Conservation (phyloP, 164 flowering plant genomes). For the Magnolia changhungtana region DNA sequence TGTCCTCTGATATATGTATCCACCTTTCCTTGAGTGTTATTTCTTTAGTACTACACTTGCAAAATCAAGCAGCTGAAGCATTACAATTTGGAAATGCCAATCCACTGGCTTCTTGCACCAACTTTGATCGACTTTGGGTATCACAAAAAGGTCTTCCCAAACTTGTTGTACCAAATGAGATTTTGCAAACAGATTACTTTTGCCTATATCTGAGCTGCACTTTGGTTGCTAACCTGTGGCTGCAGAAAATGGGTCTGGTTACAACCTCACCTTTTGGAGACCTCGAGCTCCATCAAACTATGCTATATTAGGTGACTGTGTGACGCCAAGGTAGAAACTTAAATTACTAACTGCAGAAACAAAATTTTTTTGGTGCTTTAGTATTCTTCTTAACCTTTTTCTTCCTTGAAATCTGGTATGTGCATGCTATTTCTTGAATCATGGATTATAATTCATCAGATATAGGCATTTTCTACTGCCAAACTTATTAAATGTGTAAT, state of each 20-base stretch:
- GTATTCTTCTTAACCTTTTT: no score
- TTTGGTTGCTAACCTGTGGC: neutral
- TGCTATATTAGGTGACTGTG: conserved; percentile 95
- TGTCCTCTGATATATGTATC: conserved; percentile 68
- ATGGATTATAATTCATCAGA: no score
- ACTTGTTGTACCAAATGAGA: neutral
- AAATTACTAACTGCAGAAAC: neutral
- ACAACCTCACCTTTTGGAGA: conserved; percentile 88
- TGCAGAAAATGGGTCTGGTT: conserved; percentile 57
- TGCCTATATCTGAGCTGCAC: neutral
- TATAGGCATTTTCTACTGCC: no score
- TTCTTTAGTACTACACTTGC: conserved; percentile 79
- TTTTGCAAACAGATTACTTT: neutral
- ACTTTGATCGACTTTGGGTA: conserved; percentile 82
- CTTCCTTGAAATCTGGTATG: no score
- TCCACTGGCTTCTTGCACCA: conserved; percentile 75
- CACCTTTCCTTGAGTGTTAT: conserved; percentile 84
- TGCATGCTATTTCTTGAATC: no score
- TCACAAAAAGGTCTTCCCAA: conserved; percentile 62
- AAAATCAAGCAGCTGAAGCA: conserved; percentile 73
- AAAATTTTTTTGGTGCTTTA: no score
- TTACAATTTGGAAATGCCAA: conserved; percentile 72
- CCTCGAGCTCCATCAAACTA: conserved; percentile 94
- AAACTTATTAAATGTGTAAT: no score
- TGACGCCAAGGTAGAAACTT: conserved; percentile 72